Conservation (phyloP, 2,329 filamentous ascomycete genomes). For the Beauveria brongniartii region DNA sequence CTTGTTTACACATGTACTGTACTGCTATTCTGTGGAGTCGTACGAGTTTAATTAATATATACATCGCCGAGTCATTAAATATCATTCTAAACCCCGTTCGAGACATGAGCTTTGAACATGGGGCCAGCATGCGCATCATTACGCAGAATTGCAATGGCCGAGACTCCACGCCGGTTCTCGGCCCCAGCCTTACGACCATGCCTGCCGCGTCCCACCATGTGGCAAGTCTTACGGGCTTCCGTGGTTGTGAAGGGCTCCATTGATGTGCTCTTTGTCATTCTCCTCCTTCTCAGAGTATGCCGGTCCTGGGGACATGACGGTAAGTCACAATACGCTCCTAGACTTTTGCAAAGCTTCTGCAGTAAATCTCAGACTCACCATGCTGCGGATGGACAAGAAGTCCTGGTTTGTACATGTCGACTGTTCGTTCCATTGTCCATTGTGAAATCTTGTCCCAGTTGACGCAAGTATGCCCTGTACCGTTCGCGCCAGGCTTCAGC, state of each 20-base stretch:
- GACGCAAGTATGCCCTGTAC: neutral
- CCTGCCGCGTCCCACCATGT: neutral
- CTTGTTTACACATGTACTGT: no score
- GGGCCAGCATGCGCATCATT: neutral
- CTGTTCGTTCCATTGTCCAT: neutral
- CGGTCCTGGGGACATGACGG: neutral
- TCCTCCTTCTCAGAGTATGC: conserved; percentile 1
- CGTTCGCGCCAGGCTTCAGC: conserved; percentile 3
- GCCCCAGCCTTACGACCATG: neutral
- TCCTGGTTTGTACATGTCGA: conserved; percentile 5
- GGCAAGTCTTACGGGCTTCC: neutral
- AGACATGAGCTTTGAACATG: no score
- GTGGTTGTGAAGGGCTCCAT: neutral
- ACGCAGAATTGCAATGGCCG: neutral
- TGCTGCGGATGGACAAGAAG: neutral
- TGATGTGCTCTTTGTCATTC: neutral
- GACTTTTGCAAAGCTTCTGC: no score
- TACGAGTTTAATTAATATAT: no score
- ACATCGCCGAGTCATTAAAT: no score
- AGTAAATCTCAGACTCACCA: neutral
- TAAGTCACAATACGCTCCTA: neutral
- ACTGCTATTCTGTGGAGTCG: no score
- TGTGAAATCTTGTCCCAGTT: neutral
- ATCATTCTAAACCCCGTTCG: no score
- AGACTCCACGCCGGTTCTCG: neutral